These are phyloP conservation scores for Forsythia suspensa DNA, from an alignment of 257 asterid species.

Conservation along the genomic window DNA sequence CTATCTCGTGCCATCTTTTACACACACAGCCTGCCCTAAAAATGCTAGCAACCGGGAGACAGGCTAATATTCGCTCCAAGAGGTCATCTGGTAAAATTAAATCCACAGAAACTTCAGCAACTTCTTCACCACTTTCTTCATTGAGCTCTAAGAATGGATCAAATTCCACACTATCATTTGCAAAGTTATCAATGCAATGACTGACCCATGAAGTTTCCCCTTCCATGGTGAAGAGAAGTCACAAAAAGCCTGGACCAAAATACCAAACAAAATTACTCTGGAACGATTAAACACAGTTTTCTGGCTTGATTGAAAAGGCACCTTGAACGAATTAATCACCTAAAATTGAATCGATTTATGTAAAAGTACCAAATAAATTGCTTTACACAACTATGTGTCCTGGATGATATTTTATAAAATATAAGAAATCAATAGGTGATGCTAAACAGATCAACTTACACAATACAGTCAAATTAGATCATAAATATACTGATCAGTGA, in stretches of 20 bases:
- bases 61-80: conserved; percentile 74
- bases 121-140: conserved; percentile 52
- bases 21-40: conserved; percentile 82
- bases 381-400: neutral
- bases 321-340: neutral
- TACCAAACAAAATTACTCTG: neutral
- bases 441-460: neutral
- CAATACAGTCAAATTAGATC: neutral
- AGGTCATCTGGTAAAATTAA: conserved; percentile 78
- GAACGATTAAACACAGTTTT: neutral
- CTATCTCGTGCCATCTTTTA: conserved; percentile 81
- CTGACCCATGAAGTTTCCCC: conserved; percentile 90
- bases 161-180: conserved; percentile 25
- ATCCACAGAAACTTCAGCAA: conserved; percentile 55
- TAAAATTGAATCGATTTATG: neutral
- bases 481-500: neutral
- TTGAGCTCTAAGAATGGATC: conserved; percentile 50
- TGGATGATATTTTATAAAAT: neutral
- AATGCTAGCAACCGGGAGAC: conserved; percentile 80
- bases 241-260: conserved; percentile 12
- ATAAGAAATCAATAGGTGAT: neutral
- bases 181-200: conserved; percentile 48
- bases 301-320: neutral
- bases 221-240: conserved; percentile 52
- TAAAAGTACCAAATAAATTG: neutral